Conservation (phyloP, 257 asterid species). For the Fraxinus pennsylvanica region DNA sequence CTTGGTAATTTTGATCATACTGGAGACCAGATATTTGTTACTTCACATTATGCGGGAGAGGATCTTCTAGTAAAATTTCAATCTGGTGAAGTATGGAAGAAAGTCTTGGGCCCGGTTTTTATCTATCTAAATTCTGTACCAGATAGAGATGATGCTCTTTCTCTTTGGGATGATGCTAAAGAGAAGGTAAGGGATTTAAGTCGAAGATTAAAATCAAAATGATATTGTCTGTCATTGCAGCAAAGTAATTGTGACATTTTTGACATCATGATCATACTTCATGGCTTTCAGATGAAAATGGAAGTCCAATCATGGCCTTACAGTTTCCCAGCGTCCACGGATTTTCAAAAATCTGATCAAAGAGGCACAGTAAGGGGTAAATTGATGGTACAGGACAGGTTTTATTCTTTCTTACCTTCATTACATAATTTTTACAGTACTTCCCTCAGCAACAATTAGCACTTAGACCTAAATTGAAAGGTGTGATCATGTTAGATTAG, state of each 20-base stretch:
- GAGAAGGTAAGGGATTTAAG: conserved; percentile 40
- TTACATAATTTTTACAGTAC: neutral
- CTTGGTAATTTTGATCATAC: conserved; percentile 16
- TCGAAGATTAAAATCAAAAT: conserved; percentile 5
- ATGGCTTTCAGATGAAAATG: conserved; percentile 42
- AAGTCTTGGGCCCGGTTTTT: conserved; percentile 76
- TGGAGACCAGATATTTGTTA: conserved; percentile 53
- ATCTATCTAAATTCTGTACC: conserved; percentile 53
- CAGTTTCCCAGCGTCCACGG: conserved; percentile 56
- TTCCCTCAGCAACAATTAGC: neutral
- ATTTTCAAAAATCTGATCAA: conserved; percentile 47
- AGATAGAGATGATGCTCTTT: conserved; percentile 40
- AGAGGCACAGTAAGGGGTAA: conserved; percentile 64
- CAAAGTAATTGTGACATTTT: neutral
- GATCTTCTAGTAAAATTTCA: conserved; percentile 56
- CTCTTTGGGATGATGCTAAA: conserved; percentile 70
- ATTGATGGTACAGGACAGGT: conserved; percentile 61
- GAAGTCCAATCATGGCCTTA: conserved; percentile 76
- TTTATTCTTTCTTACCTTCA: conserved; percentile 12
- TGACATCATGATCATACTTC: conserved; percentile 5
- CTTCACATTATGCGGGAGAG: conserved; percentile 65
- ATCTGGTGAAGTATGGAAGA: conserved; percentile 68
- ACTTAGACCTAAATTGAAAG: neutral
- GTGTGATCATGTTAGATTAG: neutral
- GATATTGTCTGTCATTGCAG: neutral